These are phyloP conservation scores for Sanghuangporus baumii DNA, from an alignment of 1,284 basidiomycete species.

Conservation along the genomic window DNA sequence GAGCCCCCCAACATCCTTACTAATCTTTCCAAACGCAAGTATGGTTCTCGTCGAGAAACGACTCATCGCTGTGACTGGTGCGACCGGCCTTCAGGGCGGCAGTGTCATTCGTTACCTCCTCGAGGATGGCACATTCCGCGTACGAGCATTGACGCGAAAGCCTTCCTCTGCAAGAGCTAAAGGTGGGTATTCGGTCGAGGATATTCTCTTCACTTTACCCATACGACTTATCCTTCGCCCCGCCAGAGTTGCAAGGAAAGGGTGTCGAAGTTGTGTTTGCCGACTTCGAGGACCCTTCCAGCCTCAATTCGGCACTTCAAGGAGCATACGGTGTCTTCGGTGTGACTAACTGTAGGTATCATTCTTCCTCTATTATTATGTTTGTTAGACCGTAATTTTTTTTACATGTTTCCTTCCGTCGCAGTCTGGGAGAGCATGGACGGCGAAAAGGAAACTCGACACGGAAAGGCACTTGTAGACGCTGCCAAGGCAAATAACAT, in stretches of 20 bases:
- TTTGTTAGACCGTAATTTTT: background rate
- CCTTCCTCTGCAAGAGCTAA: conserved; percentile 15
- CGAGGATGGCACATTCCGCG: conserved; percentile 16
- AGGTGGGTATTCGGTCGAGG: conserved; percentile 11
- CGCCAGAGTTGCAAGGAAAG: conserved; percentile 17
- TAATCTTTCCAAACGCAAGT: background rate
- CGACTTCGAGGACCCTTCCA: conserved; percentile 19
- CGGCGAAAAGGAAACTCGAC: conserved; percentile 18
- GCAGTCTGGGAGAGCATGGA: conserved; percentile 19
- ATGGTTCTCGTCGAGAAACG: conserved; percentile 12
- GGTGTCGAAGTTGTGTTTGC: conserved; percentile 25
- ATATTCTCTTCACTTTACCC: background rate
- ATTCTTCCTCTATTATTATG: background rate
- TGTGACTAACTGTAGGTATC: conserved; percentile 26
- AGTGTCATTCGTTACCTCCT: conserved; percentile 17
- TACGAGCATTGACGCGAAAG: conserved; percentile 19
- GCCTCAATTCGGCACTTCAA: conserved; percentile 21
- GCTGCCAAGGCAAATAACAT: conserved; percentile 26
- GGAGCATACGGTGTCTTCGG: conserved; percentile 28
- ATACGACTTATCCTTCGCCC: background rate
- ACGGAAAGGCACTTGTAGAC: conserved; percentile 27
- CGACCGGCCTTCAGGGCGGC: conserved; percentile 18
- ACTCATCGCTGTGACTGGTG: conserved; percentile 17
- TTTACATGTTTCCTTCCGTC: background rate
- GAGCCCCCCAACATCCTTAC: background rate